Evolutionary conservation across 177 flowering plant species (phyloP).

Genomic region (Vitis hybrid): DNA sequence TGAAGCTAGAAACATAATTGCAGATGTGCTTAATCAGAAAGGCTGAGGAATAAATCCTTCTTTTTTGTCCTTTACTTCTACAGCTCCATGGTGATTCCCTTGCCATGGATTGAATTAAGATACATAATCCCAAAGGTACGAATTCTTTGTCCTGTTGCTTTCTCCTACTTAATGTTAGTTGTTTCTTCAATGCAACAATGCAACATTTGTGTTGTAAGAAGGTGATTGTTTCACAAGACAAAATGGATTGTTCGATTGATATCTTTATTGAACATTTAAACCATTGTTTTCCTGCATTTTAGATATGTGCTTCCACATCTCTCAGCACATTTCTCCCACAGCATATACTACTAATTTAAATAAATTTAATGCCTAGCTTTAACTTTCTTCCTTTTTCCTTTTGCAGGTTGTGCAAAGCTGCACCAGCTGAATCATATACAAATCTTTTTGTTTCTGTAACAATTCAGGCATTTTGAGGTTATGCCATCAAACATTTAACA

Average conservation of each 20-base stretch:
- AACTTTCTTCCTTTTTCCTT: background rate
- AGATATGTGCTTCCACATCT: background rate
- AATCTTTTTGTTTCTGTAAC: background rate
- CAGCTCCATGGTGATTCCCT: background rate
- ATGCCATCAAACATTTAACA: too few relatives aligned
- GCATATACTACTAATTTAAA: background rate
- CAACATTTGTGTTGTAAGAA: too few relatives aligned
- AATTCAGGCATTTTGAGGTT: background rate
- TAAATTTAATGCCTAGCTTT: background rate
- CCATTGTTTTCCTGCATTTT: background rate
- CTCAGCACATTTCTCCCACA: background rate
- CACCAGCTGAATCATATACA: background rate
- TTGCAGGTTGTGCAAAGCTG: background rate
- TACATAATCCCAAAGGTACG: conserved; percentile 6
- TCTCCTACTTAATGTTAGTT: too few relatives aligned
- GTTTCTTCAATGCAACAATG: too few relatives aligned
- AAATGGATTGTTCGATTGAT: too few relatives aligned
- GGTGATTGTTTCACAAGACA: too few relatives aligned
- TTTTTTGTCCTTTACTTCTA: background rate
- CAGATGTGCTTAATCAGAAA: conserved; percentile 42
- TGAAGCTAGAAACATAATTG: conserved; percentile 58
- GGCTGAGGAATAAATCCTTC: conserved; percentile 11
- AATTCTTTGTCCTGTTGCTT: background rate
- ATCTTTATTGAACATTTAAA: too few relatives aligned
- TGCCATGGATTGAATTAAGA: background rate